These are phyloP conservation scores for Pulveroboletus ravenelii DNA, from an alignment of 768 basidiomycete species.

Conservation along the genomic window DNA sequence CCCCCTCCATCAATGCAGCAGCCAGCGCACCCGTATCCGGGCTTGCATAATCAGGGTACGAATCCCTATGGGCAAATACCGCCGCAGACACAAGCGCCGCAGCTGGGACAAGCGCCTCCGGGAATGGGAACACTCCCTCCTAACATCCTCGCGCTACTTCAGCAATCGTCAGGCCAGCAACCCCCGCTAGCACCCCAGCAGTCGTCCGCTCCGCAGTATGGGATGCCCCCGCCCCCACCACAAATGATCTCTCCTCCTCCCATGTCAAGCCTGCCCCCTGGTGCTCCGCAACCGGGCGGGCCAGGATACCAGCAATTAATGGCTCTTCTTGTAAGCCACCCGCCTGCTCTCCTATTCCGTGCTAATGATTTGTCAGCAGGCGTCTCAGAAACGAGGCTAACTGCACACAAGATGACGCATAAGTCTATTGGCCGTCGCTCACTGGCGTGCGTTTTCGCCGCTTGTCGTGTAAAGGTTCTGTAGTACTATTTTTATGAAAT, in stretches of 20 bases:
- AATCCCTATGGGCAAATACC: slow-evolving; percentile 30
- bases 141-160: slow-evolving; percentile 64
- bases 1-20: slow-evolving; percentile 35
- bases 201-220: slow-evolving; percentile 28
- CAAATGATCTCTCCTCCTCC: slow-evolving; percentile 44
- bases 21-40: slow-evolving; percentile 18
- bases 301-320: slow-evolving; percentile 61
- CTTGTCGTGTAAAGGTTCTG: slow-evolving; percentile 11
- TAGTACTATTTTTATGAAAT: slow-evolving; percentile 27
- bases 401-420: not conserved
- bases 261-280: slow-evolving; percentile 36
- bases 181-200: slow-evolving; percentile 32
- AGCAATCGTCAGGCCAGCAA: slow-evolving; percentile 42
- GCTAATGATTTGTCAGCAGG: slow-evolving; percentile 10
- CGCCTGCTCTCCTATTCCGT: not conserved
- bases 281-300: slow-evolving; percentile 38
- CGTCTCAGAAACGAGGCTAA: slow-evolving; percentile 28
- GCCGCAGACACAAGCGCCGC: slow-evolving; percentile 27
- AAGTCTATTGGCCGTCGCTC: not conserved
- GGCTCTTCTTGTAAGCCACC: slow-evolving; percentile 57
- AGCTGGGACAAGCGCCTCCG: slow-evolving; percentile 32
- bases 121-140: slow-evolving; percentile 49
- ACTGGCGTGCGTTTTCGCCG: not conserved
- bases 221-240: slow-evolving; percentile 38
- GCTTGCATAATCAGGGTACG: slow-evolving; percentile 15